Conservation (phyloP, 2,329 filamentous ascomycete genomes). For the Orbilia quercus region DNA sequence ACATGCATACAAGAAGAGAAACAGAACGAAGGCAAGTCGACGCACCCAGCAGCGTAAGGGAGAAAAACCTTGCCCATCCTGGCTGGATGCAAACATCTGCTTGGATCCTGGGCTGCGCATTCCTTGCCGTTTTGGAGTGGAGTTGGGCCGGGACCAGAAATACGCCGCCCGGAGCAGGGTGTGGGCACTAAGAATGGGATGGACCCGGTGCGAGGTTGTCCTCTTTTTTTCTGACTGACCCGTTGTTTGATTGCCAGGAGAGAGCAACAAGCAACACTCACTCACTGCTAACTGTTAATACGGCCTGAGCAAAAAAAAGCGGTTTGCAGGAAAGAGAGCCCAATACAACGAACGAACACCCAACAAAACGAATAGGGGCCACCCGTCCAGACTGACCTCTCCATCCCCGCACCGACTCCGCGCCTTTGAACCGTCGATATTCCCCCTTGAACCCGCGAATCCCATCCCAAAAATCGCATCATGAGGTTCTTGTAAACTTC, state of each 20-base stretch:
- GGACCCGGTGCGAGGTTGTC: no score
- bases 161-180: conserved; percentile 33
- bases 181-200: conserved; percentile 25
- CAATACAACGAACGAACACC: conserved; percentile 50
- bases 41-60: not conserved
- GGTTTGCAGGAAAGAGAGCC: conserved; percentile 47
- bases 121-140: conserved; percentile 39
- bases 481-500: conserved; percentile 69
- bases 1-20: conserved; percentile 25
- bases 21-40: conserved; percentile 41
- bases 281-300: no score
- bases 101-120: conserved; percentile 31
- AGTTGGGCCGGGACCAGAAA: conserved; percentile 48
- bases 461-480: conserved; percentile 70
- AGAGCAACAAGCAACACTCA: not conserved
- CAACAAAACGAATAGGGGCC: conserved; percentile 44
- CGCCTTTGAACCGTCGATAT: conserved; percentile 69
- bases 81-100: conserved; percentile 48
- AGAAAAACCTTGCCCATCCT: conserved; percentile 40
- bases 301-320: conserved; percentile 34
- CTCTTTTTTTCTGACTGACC: no score
- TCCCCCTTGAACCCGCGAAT: conserved; percentile 66
- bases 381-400: conserved; percentile 8
- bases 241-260: conserved; percentile 33
- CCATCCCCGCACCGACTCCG: conserved; percentile 67